Evolutionary conservation across 495 filamentous ascomycete genomes (phyloP).

Genomic region (Hyaloscypha hepaticicola): DNA sequence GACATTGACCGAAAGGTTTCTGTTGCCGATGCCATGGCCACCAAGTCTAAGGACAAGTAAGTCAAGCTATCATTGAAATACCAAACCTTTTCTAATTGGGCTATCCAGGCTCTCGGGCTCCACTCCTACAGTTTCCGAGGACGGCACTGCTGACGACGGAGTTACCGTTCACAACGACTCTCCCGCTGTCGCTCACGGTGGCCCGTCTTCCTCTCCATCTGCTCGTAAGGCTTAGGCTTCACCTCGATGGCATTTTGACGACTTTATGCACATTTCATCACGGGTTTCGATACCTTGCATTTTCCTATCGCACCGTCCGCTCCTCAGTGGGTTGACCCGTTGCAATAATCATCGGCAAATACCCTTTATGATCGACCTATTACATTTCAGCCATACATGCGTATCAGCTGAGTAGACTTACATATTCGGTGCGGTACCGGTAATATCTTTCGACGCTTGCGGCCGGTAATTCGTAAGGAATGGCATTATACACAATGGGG

Average conservation of each 20-base stretch:
- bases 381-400: slow-evolving; percentile 25
- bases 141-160: slow-evolving; percentile 45
- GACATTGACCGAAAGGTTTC: slow-evolving; percentile 31
- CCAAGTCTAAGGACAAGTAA: slow-evolving; percentile 29
- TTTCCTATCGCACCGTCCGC: slow-evolving; percentile 2
- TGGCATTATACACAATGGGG: slow-evolving; percentile 30
- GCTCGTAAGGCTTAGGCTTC: slow-evolving; percentile 28
- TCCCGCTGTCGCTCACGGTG: slow-evolving; percentile 46
- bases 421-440: slow-evolving; percentile 23
- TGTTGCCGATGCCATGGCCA: slow-evolving; percentile 19
- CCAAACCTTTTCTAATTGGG: neutral
- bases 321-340: slow-evolving; percentile 10
- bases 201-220: slow-evolving; percentile 49
- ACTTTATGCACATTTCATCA: neutral
- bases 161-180: slow-evolving; percentile 51
- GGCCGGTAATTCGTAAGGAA: slow-evolving; percentile 17
- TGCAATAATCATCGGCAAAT: slow-evolving; percentile 16
- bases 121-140: slow-evolving; percentile 40
- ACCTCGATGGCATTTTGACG: neutral
- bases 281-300: neutral
- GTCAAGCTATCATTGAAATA: neutral
- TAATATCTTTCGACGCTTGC: slow-evolving; percentile 32
- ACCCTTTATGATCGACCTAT: slow-evolving; percentile 23
- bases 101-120: slow-evolving; percentile 28
- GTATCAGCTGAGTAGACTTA: slow-evolving; percentile 28